These are phyloP conservation scores for Calonectria hongkongensis DNA, from an alignment of 2,329 filamentous ascomycete species.

Conservation along the genomic window DNA sequence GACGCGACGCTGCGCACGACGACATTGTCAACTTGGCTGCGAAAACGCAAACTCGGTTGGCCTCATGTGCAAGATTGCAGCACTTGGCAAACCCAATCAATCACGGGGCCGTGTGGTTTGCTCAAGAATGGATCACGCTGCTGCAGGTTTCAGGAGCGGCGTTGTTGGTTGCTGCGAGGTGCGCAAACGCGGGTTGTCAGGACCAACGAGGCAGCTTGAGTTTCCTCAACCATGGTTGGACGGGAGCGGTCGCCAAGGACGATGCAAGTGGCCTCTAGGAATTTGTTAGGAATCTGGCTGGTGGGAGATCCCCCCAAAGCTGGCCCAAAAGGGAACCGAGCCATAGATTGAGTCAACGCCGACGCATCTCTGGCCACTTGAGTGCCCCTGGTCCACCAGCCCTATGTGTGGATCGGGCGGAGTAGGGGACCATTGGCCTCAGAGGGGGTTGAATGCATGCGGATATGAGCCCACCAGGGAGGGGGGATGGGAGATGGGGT, in stretches of 20 bases:
- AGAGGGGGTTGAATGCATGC: slow-evolving; percentile 42
- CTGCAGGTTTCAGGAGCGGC: slow-evolving; percentile 44
- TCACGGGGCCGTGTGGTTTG: slow-evolving; percentile 4
- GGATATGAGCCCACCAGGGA: slow-evolving; percentile 28
- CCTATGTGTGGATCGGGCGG: slow-evolving; percentile 54
- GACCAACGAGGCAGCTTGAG: slow-evolving; percentile 11
- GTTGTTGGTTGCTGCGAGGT: slow-evolving; percentile 32
- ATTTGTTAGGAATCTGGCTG: slow-evolving; percentile 20
- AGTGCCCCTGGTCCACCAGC: slow-evolving; percentile 51
- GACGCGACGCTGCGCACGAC: slow-evolving; percentile 17
- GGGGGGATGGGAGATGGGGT: slow-evolving; percentile 11
- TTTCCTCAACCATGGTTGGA: slow-evolving; percentile 8
- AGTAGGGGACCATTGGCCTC: slow-evolving; percentile 47
- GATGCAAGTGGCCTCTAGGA: slow-evolving; percentile 32
- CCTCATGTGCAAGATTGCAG: background rate
- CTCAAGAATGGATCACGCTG: background rate
- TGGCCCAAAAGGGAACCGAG: slow-evolving; percentile 48
- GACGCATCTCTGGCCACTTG: slow-evolving; percentile 14
- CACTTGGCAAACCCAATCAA: slow-evolving; percentile 9
- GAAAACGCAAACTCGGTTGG: slow-evolving; percentile 1
- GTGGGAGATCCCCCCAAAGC: slow-evolving; percentile 19
- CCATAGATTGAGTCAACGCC: slow-evolving; percentile 52
- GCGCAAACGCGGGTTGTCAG: slow-evolving; percentile 39
- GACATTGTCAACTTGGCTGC: slow-evolving; percentile 3
- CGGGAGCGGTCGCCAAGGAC: background rate